phyloP scores from a whole-genome alignment of 1,284 basidiomycete genomes.

The Amylostereum areolatum region DNA sequence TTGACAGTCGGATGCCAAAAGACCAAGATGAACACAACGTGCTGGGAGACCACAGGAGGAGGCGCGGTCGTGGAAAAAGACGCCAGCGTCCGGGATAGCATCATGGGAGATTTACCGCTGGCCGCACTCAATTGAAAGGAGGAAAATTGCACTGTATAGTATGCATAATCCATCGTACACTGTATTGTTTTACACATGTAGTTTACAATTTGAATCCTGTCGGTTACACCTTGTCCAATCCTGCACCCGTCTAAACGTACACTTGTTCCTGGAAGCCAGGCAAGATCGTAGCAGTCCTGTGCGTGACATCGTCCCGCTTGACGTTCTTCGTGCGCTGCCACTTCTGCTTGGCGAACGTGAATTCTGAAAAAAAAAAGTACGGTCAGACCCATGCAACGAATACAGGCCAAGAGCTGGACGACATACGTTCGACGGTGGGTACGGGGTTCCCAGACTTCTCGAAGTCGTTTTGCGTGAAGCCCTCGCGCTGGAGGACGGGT shows the following conservation, averaged over 20 bases:
- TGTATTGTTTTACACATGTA: too few species aligned
- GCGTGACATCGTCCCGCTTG: constrained; percentile 22
- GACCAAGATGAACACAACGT: too few species aligned
- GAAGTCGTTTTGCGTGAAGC: constrained; percentile 43
- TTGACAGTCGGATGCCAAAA: too few species aligned
- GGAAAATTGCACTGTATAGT: too few species aligned
- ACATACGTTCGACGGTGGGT: constrained; percentile 39
- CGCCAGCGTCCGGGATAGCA: too few species aligned
- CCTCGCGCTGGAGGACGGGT: constrained; percentile 41
- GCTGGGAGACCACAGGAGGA: too few species aligned
- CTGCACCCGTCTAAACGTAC: constrained; percentile 24
- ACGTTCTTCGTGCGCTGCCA: constrained; percentile 37
- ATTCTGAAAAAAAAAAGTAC: constrained; percentile 21
- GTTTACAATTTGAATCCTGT: too few species aligned
- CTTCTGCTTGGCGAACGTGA: constrained; percentile 42
- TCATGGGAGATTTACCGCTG: too few species aligned
- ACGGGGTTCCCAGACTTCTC: constrained; percentile 38
- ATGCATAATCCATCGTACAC: too few species aligned
- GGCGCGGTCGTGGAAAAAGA: too few species aligned
- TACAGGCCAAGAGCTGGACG: not conserved
- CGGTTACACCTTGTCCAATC: too few species aligned
- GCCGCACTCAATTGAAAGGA: too few species aligned
- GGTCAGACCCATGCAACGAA: not conserved
- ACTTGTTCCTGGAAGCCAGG: constrained; percentile 36
- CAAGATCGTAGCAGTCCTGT: constrained; percentile 31